A percentile compares a stretch with the other conserved stretches of the same genome.
Conservation (phyloP, 345 rosid genomes). For the Eucalyptus decipiens region DNA sequence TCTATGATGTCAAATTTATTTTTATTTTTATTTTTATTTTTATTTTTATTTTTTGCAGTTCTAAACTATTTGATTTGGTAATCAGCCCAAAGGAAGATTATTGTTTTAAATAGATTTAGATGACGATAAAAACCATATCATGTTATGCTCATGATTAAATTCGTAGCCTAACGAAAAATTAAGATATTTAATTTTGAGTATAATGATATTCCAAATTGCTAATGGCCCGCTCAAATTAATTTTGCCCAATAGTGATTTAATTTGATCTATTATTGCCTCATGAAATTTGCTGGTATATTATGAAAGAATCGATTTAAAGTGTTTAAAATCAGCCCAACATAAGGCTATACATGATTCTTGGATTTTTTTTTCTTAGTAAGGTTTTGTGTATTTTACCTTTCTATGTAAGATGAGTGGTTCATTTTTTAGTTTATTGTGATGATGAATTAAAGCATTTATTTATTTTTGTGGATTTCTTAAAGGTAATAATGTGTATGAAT, state of each 20-base stretch:
- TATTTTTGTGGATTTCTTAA: neutral
- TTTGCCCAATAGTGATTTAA: neutral
- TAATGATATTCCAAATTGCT: neutral
- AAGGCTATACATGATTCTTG: neutral
- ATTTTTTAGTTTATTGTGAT: neutral
- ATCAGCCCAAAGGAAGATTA: too few species aligned
- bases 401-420: neutral
- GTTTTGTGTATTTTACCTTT: neutral
- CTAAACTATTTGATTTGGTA: neutral
- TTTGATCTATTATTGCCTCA: too few species aligned
- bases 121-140: too few species aligned
- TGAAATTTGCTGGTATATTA: too few species aligned
- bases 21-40: too few species aligned
- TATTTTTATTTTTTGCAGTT: fast-evolving
- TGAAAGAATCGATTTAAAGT: too few species aligned
- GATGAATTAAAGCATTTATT: neutral
- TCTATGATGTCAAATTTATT: neutral
- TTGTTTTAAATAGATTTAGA: neutral
- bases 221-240: too few species aligned
- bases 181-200: neutral
- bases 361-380: neutral
- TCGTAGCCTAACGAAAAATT: too few species aligned
- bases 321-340: neutral
- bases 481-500: neutral
- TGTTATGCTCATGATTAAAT: too few species aligned